Evolutionary conservation across 257 asterid species (phyloP).

Genomic region (Osmanthus fragrans): DNA sequence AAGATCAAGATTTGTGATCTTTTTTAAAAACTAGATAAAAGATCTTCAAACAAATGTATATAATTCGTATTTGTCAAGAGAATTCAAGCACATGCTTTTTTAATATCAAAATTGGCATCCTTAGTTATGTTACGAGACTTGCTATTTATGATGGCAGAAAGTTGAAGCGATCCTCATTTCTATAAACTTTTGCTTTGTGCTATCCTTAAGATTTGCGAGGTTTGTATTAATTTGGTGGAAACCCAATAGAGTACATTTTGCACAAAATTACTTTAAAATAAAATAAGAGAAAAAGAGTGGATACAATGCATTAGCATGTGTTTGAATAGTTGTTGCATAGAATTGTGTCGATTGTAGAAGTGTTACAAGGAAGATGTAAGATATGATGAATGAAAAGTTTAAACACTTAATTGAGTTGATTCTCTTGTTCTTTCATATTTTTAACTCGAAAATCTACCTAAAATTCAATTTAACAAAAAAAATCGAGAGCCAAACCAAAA

Average conservation of each 20-base stretch:
- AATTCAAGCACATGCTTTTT: too few species aligned
- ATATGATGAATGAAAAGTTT: not conserved
- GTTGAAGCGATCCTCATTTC: constrained; percentile 27
- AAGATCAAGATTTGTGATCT: too few species aligned
- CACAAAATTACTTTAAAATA: not conserved
- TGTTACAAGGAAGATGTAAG: not conserved
- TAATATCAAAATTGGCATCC: too few species aligned
- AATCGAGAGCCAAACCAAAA: not conserved
- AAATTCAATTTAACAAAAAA: too few species aligned
- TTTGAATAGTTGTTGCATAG: too few species aligned
- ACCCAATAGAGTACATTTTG: constrained; percentile 39
- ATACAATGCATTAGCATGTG: not conserved
- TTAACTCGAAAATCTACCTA: too few species aligned
- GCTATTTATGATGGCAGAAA: constrained; percentile 28
- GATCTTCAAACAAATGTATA: too few species aligned
- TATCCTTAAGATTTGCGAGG: constrained; percentile 48
- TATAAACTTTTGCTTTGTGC: constrained; percentile 33
- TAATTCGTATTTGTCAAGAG: too few species aligned
- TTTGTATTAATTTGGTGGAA: constrained; percentile 26
- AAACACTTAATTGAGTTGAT: not conserved
- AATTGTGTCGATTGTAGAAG: not conserved
- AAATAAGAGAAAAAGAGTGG: not conserved
- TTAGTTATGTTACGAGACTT: too few species aligned
- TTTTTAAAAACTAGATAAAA: too few species aligned
- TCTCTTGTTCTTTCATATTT: not conserved